Base-by-base conservation (phyloP, 805 yeast species). In the Kluyveromyces wickerhamii region DNA sequence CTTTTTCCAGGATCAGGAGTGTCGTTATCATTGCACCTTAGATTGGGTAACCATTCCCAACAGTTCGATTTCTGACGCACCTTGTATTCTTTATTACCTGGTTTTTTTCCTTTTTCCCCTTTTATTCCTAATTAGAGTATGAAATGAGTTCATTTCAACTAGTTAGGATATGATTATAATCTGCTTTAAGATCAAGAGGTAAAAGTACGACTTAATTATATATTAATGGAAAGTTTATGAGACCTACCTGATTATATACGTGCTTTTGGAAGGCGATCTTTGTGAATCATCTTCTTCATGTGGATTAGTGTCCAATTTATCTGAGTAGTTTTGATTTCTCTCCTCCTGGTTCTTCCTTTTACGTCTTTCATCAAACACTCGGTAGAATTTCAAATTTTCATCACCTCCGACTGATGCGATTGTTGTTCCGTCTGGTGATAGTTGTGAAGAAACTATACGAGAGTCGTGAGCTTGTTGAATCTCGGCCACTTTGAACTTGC, bases 331-430 rank as follows among this genome's bases (percentile, higher is more conserved):
- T 10, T 28, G 18, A 18, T 18, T 15, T 16, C 21, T 17, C 23
- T 22, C 25, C 6, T 21, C 26, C 12, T 12, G 7, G 36, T 40
- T 47, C 40, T 41, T 59, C 49, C 43, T 52, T 53, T 51, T 58
- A 51, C 44, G 65, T 59, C 45, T 60, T 54, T 43, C 58, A 49
- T 89, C 96, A 59, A 87, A 89, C 15, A 92, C 68, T 45, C 84
- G 80, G 88, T 94, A 92, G 62, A 92, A 92, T 62, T 92, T 89
- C 52, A 92, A 69, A 60, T 87, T 89, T 57, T 92, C 98, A 59
- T 92, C 97, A 9, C 95, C 94, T 2, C 96, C 94, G 29, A 88
- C 87, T 0, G 98, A 92, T 1, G 95, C 97, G 36, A 92, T 62
- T 0, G 94, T 84, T 34, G 84, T 74, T 11, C 82, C 84, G 60